Evolutionary conservation across 2,329 filamentous ascomycete species (phyloP), one percentile per base, ranked within the genome.

Genomic region (Pseudocercospora cruenta): DNA sequence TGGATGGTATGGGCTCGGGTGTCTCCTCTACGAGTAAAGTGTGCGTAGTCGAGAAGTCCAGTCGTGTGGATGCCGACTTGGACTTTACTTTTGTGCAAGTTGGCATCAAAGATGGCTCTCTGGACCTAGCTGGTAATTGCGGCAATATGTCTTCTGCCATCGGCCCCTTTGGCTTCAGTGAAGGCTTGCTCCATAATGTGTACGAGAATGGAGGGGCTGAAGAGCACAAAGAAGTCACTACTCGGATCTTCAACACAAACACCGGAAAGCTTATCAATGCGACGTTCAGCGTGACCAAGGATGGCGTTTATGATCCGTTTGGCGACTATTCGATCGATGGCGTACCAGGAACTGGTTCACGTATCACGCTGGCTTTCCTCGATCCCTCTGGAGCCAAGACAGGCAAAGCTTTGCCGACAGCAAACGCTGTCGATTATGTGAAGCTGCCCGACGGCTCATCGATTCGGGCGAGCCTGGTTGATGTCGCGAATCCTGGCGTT

Each of bases 71-170:
- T 26, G 84, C 83, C 0, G 86, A 91, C 69, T 82, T 92, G 12
- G 87, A 91, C 66, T 92, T 90, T 73, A 93, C 90, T 0, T 93
- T 93, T 74, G 86, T 90, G 1, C 87, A 89, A 45, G 80, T 92
- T 6, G 90, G 90, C 2, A 85, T 92, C 62, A 84, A 85, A 60
- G 83, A 89, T 70, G 80, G 80, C 4, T 78, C 81, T 33, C 82
- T 93, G 2, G 90, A 92, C 72, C 84, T 87, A 72, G 87, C 88
- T 0, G 87, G 89, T 24, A 93, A 92, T 71, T 92, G 90, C 74
- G 90, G 90, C n/a, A 92, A 92, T 75, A 90, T 93, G 88, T 87
- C 83, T 5, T 83, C 85, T 47, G 84, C 87, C 0, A 84, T 92
- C 54, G 91, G 90, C 0, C 90, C 90, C 0, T 89, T 86, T 73